phyloP scores from a whole-genome alignment of 805 yeast genomes.

The Tetrapisispora pingtungensis region DNA sequence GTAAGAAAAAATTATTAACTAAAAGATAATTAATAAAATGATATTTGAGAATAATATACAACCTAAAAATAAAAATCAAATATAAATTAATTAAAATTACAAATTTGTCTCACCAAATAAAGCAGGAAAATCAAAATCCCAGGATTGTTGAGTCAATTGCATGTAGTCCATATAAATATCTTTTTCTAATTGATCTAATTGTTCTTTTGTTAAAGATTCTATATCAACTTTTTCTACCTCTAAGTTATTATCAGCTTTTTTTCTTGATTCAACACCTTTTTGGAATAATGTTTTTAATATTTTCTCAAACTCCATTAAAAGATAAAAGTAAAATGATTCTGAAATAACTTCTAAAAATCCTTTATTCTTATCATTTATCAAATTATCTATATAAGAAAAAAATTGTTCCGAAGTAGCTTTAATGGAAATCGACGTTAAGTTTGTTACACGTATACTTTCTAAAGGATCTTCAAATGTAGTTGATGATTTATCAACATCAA shows the following conservation, averaged over 20 bases:
- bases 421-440: slow-evolving; percentile 6
- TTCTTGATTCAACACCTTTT: slow-evolving; percentile 15
- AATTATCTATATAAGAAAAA: slow-evolving; percentile 12
- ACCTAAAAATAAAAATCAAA: neutral
- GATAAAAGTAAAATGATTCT: slow-evolving; percentile 12
- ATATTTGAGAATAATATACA: no score
- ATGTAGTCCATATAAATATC: slow-evolving; percentile 14
- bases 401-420: slow-evolving; percentile 8
- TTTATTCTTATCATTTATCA: slow-evolving; percentile 7
- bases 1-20: no score
- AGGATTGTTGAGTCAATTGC: slow-evolving; percentile 10
- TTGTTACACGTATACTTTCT: neutral
- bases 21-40: no score
- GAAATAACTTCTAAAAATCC: slow-evolving; percentile 7
- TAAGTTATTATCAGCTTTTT: slow-evolving; percentile 11
- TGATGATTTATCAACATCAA: neutral
- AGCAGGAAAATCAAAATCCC: neutral
- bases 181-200: slow-evolving; percentile 6
- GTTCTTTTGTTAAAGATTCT: slow-evolving; percentile 7
- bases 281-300: slow-evolving; percentile 17
- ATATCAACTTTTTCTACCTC: slow-evolving; percentile 7
- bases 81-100: neutral
- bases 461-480: neutral
- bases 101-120: neutral
- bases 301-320: slow-evolving; percentile 17